phyloP scores from a whole-genome alignment of 306 rosid species.

The Vigna radiata region DNA sequence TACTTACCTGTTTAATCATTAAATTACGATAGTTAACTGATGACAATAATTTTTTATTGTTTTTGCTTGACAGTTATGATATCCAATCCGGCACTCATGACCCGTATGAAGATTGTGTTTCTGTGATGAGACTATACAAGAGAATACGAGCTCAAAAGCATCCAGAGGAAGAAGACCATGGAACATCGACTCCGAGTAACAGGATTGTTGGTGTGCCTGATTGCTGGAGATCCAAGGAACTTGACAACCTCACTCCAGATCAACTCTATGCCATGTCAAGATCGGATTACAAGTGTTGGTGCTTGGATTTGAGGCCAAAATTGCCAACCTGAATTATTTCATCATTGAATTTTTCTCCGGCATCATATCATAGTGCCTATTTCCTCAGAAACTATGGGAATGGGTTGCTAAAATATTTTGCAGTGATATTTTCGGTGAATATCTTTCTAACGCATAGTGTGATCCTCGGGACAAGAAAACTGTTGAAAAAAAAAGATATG shows the following conservation, averaged over 20 bases:
- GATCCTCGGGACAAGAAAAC: background rate
- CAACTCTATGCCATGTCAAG: constrained; percentile 68
- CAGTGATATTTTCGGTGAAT: background rate
- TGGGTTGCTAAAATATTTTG: background rate
- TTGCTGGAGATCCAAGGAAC: constrained; percentile 52
- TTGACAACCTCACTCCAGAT: constrained; percentile 64
- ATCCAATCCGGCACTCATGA: constrained; percentile 70
- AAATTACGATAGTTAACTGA: constrained; percentile 7
- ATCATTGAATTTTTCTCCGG: background rate
- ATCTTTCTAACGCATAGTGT: background rate
- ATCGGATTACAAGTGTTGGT: constrained; percentile 80
- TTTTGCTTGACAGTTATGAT: constrained; percentile 67
- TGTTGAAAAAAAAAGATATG: background rate
- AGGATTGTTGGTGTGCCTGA: constrained; percentile 31
- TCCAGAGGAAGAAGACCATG: constrained; percentile 39
- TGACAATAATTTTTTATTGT: constrained; percentile 30
- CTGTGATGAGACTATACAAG: constrained; percentile 81
- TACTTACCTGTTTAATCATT: background rate
- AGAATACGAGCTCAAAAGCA: constrained; percentile 67
- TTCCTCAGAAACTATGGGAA: constrained; percentile 4
- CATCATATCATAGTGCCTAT: constrained; percentile 8
- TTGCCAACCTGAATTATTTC: constrained; percentile 32
- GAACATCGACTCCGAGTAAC: constrained; percentile 35
- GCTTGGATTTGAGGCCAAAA: constrained; percentile 64
- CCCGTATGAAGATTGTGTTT: constrained; percentile 76